Percentiles rank a stretch among this genome's conserved stretches.
Conservation (phyloP, 345 rosid genomes). For the Populus deltoides region DNA sequence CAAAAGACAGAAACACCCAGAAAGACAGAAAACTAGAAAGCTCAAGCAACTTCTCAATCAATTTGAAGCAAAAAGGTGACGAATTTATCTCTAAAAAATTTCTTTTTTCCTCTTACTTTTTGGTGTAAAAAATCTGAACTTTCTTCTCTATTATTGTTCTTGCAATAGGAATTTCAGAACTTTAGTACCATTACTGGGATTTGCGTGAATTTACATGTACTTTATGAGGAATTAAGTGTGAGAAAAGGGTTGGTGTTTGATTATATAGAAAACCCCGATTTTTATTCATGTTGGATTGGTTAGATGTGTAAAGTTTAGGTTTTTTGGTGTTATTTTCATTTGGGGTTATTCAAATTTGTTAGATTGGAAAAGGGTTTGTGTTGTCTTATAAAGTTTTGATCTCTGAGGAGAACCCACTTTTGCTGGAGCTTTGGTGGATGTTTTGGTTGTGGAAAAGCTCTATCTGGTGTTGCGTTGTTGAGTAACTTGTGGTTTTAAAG, state of each 20-base stretch:
- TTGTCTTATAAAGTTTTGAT: background rate
- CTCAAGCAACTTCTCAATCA: background rate
- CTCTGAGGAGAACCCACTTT: background rate
- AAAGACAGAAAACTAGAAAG: background rate
- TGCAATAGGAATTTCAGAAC: background rate
- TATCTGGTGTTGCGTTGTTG: background rate
- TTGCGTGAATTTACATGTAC: background rate
- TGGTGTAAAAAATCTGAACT: background rate
- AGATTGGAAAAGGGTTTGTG: background rate
- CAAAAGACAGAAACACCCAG: background rate
- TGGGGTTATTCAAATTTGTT: slow-evolving; percentile 1
- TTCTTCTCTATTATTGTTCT: background rate
- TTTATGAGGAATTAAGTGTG: background rate
- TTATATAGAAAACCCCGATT: background rate
- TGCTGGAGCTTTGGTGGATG: background rate
- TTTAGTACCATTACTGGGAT: background rate
- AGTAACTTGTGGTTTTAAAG: background rate
- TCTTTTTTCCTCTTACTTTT: background rate
- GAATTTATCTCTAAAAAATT: background rate
- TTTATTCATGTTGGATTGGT: background rate
- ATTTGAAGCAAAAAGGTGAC: slow-evolving; percentile 4
- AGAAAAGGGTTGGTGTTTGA: background rate
- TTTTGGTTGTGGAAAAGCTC: slow-evolving; percentile 1
- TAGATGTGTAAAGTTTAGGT: slow-evolving; percentile 2
- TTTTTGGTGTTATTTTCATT: background rate